Evolutionary conservation across 345 rosid species (phyloP).

Genomic region (Adansonia digitata): DNA sequence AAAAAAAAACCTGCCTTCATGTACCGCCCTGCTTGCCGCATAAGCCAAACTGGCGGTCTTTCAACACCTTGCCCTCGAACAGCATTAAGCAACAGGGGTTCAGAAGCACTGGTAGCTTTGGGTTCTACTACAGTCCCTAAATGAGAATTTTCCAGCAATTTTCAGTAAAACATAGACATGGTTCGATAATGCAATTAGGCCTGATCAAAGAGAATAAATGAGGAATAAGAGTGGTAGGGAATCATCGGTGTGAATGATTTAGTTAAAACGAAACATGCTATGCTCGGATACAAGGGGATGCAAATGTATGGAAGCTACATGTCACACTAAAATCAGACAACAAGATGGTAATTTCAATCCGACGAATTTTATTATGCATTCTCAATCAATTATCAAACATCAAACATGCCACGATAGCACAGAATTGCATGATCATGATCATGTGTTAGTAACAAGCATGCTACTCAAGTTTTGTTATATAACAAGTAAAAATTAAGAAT

Average conservation of each 20-base stretch:
- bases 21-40: conserved; percentile 99
- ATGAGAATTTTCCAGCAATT: conserved; percentile 8
- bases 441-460: background rate
- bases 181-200: background rate
- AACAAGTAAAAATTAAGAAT: background rate
- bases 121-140: conserved; percentile 56
- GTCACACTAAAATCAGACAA: background rate
- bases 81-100: conserved; percentile 88
- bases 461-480: background rate
- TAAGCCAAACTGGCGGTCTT: conserved; percentile 99
- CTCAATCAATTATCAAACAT: background rate
- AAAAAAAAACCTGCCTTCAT: conserved; percentile 78
- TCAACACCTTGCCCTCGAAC: conserved; percentile 87
- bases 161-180: background rate
- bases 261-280: background rate
- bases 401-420: background rate
- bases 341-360: background rate
- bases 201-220: background rate
- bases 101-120: conserved; percentile 38
- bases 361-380: background rate
- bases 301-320: background rate
- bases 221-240: background rate
- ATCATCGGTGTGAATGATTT: background rate
- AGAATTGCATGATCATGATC: background rate
- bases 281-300: background rate